These are phyloP conservation scores for Chimonanthus praecox DNA, from an alignment of 164 flowering plant genomes.

Conservation along the genomic window DNA sequence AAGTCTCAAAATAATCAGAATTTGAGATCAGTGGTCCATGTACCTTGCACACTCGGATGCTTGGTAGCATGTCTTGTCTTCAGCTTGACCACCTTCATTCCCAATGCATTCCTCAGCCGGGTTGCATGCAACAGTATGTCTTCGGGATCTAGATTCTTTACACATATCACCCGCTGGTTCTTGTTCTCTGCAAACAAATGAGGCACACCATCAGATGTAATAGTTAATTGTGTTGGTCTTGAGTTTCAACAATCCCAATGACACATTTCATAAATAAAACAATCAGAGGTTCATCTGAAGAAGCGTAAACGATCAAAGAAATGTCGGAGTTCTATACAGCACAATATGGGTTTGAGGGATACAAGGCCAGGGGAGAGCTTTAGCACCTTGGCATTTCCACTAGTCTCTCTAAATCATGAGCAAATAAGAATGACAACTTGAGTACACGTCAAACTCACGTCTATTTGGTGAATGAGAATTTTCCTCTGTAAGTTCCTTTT, in stretches of 20 bases:
- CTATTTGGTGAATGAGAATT: too few relatives aligned
- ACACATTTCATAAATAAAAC: too few relatives aligned
- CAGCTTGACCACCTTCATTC: conserved; percentile 78
- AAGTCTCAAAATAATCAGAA: conserved; percentile 1
- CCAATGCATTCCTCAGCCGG: conserved; percentile 62
- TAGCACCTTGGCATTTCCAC: too few relatives aligned
- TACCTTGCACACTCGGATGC: conserved; percentile 91
- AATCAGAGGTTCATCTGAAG: background rate
- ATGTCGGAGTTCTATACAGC: too few relatives aligned
- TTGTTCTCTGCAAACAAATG: conserved; percentile 48
- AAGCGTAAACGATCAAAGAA: too few relatives aligned
- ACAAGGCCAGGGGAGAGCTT: too few relatives aligned
- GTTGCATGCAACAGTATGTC: conserved; percentile 60
- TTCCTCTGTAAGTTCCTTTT: too few relatives aligned
- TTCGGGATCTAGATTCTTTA: conserved; percentile 67
- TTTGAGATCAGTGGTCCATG: conserved; percentile 65
- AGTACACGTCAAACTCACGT: too few relatives aligned
- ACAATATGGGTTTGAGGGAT: too few relatives aligned
- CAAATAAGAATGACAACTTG: too few relatives aligned
- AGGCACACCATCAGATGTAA: background rate
- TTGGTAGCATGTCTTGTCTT: conserved; percentile 77
- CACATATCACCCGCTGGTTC: conserved; percentile 76
- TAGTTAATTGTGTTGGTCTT: background rate
- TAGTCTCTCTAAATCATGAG: too few relatives aligned
- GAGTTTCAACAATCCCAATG: too few relatives aligned